phyloP scores from a whole-genome alignment of 768 basidiomycete species.

The Leccinum variicolor region DNA sequence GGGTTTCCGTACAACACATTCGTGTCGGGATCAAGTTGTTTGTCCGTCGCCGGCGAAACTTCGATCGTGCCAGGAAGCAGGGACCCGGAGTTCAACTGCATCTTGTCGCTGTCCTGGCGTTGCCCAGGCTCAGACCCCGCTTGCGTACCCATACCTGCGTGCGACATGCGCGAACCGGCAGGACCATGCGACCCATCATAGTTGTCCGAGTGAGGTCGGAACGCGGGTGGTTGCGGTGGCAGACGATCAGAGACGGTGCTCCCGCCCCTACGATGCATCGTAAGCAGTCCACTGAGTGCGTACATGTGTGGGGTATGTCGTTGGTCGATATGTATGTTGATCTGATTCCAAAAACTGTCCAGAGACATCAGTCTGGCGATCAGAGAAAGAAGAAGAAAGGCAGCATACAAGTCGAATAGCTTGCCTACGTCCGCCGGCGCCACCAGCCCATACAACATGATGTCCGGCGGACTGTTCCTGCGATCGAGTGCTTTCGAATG shows the following conservation, averaged over 20 bases:
- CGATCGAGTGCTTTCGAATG: conserved; percentile 70
- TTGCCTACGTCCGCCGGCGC: conserved; percentile 76
- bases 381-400: too few relatives aligned
- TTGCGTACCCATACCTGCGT: conserved; percentile 13
- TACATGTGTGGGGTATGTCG: conserved; percentile 79
- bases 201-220: conserved; percentile 10
- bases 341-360: conserved; percentile 61
- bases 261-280: conserved; percentile 64
- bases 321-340: conserved; percentile 74
- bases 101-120: conserved; percentile 28
- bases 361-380: conserved; percentile 1
- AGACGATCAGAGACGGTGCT: conserved; percentile 47
- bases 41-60: not conserved
- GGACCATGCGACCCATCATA: conserved; percentile 26
- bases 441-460: conserved; percentile 76
- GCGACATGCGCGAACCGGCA: conserved; percentile 26
- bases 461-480: conserved; percentile 80
- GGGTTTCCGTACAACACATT: conserved; percentile 37
- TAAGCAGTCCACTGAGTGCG: conserved; percentile 66
- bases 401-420: conserved; percentile 75
- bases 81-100: conserved; percentile 23
- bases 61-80: not conserved
- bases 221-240: conserved; percentile 47
- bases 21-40: conserved; percentile 33
- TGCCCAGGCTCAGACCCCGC: conserved; percentile 11